These are phyloP conservation scores for Coelastrella sp. DNA, from an alignment of 139 green algal species.

Conservation along the genomic window DNA sequence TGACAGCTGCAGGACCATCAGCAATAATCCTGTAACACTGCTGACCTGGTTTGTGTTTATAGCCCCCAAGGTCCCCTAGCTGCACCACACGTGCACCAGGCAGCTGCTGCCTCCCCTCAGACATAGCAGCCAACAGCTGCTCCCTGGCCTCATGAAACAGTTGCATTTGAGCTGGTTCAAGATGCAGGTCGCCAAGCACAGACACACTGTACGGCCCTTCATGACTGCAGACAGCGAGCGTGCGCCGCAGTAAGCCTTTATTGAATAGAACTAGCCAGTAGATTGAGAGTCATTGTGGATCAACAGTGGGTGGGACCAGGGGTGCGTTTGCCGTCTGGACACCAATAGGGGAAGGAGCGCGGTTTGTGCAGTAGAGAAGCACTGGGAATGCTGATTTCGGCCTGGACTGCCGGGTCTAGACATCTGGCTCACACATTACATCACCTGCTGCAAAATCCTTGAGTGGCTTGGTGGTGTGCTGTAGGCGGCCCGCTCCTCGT, in stretches of 20 bases:
- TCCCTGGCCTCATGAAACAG: slow-evolving; percentile 76
- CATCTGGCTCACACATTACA: too few species aligned
- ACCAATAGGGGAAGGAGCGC: not conserved
- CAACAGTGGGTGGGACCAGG: not conserved
- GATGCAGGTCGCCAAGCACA: slow-evolving; percentile 88
- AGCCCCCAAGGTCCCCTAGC: slow-evolving; percentile 85
- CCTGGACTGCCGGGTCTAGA: too few species aligned
- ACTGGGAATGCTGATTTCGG: not conserved
- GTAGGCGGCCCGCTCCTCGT: not conserved
- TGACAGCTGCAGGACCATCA: too few species aligned
- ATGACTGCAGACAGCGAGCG: not conserved
- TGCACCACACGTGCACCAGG: slow-evolving; percentile 68
- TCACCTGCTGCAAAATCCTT: not conserved
- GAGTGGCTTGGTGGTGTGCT: not conserved
- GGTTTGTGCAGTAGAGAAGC: not conserved
- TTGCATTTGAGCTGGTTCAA: slow-evolving; percentile 77
- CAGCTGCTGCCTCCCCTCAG: not conserved
- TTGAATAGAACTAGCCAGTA: not conserved
- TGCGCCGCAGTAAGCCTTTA: not conserved
- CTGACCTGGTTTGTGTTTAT: slow-evolving; percentile 73
- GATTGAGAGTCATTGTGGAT: too few species aligned
- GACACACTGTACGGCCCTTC: slow-evolving; percentile 57
- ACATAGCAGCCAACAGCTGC: slow-evolving; percentile 65
- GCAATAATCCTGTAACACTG: not conserved
- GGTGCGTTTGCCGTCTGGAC: not conserved